A percentile compares a stretch with the other conserved stretches of the same genome.
Evolutionary conservation across 371 early-diverging fungal species (phyloP).

Genomic region (Chytridium lagenaria): DNA sequence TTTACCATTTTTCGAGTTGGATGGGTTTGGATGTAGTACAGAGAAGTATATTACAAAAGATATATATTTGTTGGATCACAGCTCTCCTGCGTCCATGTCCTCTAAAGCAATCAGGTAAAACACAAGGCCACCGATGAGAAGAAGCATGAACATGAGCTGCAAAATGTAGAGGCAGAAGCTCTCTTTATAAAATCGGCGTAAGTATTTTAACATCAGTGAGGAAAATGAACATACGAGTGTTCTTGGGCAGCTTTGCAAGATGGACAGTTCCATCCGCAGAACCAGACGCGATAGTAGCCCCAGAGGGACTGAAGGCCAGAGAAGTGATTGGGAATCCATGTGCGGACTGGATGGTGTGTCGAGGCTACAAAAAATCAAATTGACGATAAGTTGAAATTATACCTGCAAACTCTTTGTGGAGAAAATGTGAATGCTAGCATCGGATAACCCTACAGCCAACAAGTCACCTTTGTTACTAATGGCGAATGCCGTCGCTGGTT

Average conservation of each 20-base stretch:
- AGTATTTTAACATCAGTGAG: neutral
- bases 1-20: constrained; percentile 3
- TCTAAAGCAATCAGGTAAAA: constrained; percentile 12
- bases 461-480: constrained; percentile 50
- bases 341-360: constrained; percentile 40
- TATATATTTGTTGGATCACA: neutral
- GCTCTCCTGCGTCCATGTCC: constrained; percentile 2
- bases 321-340: constrained; percentile 56
- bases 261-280: constrained; percentile 55
- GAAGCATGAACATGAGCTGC: neutral
- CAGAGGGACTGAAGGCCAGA: constrained; percentile 47
- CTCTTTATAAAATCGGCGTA: neutral
- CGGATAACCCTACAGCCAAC: constrained; percentile 50
- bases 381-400: neutral
- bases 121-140: constrained; percentile 2
- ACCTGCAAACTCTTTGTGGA: constrained; percentile 40
- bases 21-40: no score
- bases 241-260: constrained; percentile 36
- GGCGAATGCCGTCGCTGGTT: constrained; percentile 54
- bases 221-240: constrained; percentile 18
- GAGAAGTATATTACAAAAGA: no score
- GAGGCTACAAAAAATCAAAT: constrained; percentile 16
- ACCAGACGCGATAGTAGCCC: constrained; percentile 45
- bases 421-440: constrained; percentile 51
- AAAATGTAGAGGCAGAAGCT: neutral